These are phyloP conservation scores for Lentinus tigrinus DNA, from an alignment of 768 basidiomycete species.

Conservation along the genomic window DNA sequence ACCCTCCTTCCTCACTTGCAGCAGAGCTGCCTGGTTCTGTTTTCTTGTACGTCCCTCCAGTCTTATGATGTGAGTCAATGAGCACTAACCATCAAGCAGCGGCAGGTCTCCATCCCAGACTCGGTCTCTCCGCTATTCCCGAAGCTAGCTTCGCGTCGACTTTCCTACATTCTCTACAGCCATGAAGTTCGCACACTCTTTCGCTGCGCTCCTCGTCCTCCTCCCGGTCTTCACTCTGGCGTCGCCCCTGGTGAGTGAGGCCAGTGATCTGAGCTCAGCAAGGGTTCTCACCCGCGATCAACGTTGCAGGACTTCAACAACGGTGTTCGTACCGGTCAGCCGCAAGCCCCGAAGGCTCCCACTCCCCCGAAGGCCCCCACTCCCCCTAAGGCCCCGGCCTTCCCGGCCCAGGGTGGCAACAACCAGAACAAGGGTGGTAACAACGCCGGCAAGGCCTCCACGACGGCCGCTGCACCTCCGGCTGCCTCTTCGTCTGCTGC, in stretches of 20 bases:
- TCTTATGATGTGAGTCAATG: background rate
- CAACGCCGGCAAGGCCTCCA: conserved; percentile 7
- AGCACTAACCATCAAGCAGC: conserved; percentile 9
- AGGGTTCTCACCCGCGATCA: background rate
- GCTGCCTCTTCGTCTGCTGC: conserved; percentile 13
- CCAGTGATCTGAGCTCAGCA: background rate
- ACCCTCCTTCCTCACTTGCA: conserved; percentile 35
- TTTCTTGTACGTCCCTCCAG: conserved; percentile 27
- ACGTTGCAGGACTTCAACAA: background rate
- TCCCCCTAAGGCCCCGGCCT: background rate
- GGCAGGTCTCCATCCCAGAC: conserved; percentile 22
- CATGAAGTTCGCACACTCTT: conserved; percentile 51
- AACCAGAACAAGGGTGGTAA: background rate
- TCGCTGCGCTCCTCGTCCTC: conserved; percentile 40
- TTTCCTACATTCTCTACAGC: conserved; percentile 27
- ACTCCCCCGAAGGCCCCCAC: background rate
- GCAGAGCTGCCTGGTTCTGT: conserved; percentile 50
- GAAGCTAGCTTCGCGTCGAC: conserved; percentile 28
- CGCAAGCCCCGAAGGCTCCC: background rate
- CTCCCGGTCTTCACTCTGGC: conserved; percentile 37
- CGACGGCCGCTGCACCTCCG: conserved; percentile 8
- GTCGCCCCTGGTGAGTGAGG: conserved; percentile 22
- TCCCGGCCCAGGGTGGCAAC: background rate
- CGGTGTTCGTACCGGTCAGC: background rate
- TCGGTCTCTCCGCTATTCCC: conserved; percentile 21